Base-by-base conservation (phyloP, 257 asterid species). In the Mentha longifolia region DNA sequence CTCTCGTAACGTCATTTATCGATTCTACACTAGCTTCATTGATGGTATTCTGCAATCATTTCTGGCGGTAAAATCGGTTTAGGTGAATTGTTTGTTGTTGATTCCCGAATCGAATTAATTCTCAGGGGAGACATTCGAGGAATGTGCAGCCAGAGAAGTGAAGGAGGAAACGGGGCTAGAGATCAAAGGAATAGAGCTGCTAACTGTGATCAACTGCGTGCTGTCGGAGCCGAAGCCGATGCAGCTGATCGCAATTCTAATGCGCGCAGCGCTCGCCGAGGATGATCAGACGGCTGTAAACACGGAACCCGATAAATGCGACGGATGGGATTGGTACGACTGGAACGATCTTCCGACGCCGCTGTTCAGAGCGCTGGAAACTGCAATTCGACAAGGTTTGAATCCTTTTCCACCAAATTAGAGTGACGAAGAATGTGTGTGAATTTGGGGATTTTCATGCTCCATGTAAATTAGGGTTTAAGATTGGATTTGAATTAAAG, bases 271-370 rank as follows among this genome's bases (percentile, higher is more conserved):
- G 33, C 62, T 80, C 14, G 76, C 76, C 2, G 83, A 87, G 76
- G 73, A 74, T 0, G 19, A 69, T 30, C 92, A 83, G 67, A 45
- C 25, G 63, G 90, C 96, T 9, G 58, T 56, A 61, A 91, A 84
- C 58, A 77, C 70, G 35, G 96, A 91, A 65, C 93, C 96, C 17
- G 90, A 89, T 17, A 91, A 87, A 70, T 87, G 95, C 59, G 85
- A 81, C 20, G 93, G 96, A 43, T 91, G 97, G 96, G 85, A 84
- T 75, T 91, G 95, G 96, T 87, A 87, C 61, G 85, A 85, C 7
- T 89, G 91, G 92, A 56, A 74, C 42, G 51, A 85, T 72, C 95
- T 87, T 20, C 97, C 97, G 0, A 67, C 83, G 39, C 97, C 96
- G 3, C 79, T 91, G 10, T 85, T 91, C 39, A 66, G 39, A 57